Base-by-base conservation (phyloP, 2,329 filamentous ascomycete species). In the Ophiosphaerella narmari region DNA sequence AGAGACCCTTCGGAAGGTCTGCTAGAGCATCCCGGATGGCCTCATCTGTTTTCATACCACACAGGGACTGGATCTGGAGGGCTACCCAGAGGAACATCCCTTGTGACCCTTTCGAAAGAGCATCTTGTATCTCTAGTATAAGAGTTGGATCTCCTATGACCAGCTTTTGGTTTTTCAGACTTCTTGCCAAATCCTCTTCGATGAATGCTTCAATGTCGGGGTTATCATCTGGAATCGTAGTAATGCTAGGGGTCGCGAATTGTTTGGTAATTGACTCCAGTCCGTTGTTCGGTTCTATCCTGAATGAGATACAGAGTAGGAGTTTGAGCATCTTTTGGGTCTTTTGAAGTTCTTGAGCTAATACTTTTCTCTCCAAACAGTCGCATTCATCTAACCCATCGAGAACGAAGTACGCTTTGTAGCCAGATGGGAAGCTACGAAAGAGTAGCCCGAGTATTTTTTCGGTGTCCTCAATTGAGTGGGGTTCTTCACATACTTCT, bases 301-400 rank as follows among this genome's bases (percentile, higher is more conserved):
- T 18, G 16, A 18, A 18, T 18, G 16, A 18, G 16, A 18, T 18
- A 18, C 16, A 18, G 16, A 18, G 16, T 18, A 18, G 16, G 16
- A 18, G 16, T 18, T 24, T 41, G 32, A 34, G 16, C 7, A 48
- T 44, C 7, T 49, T 7, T 7, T 71, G 52, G 39, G 4, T 21
- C 18, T 21, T 21, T 21, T 21, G 4, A 21, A 21, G 18, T 21
- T 21, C 18, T 21, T 21, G 4, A 5, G 18, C 4, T 5, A 21
- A 21, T 21, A 5, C 46, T 3, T 56, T 39, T 47, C 43, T 52
- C 7, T 59, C 55, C 7, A 26, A 12, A 14, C 49, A 18, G 7
- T 57, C 43, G 52, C 68, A 74, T 48, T 72, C 63, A 53, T 74
- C 66, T 9, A 74, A 33, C 7, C 73, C 72, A 32, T 74, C 70